Base-by-base conservation (phyloP, 257 asterid genomes). In the Solanum rostratum region DNA sequence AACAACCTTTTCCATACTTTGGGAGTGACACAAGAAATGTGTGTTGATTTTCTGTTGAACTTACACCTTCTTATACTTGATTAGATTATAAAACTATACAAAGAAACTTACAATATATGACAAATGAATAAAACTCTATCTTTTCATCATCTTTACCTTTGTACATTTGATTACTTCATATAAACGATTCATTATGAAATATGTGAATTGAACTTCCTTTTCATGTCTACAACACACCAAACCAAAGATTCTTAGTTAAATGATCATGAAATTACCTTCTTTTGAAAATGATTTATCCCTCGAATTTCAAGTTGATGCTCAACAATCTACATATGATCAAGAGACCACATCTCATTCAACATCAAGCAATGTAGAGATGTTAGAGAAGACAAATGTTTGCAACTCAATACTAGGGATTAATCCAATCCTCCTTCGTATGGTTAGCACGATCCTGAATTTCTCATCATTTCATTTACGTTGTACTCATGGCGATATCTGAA, bases 1-100 rank as follows among this genome's bases (percentile, higher is more conserved):
- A 89, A 49, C 54, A 60, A 87, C 88, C 83, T 81, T 84, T 84
- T 85, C 86, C 88, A 70, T 60, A n/a, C 59, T 80, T 82, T 76
- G 80, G 84, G 76, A 87, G 88, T 83, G 90, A 89, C 93, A 90
- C 93, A 91, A 90, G 88, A 69, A 86, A 87, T 85, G 93, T 84
- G 91, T 90, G 92, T 85, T 53, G 15, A 81, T 73, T 55, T 88
- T 85, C 86, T 80, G 20, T 81, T 83, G 39, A 84, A 84, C 85
- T 84, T 83, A 12, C 71, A 79, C 33, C 33, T 54, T 43, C 6
- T 46, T 63, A 10, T 83, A 73, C 85, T 70, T 60, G 1, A 19
- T 18, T 18, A 78, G 84, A 41, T 46, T 80, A 83, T 66, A 68
- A 81, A 49, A 83, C 49, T 43, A 30, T 29, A 46, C 39, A 5